These are phyloP conservation scores for Geotrichum citri-aurantii DNA, from an alignment of 1,139 yeast species.

Conservation along the genomic window DNA sequence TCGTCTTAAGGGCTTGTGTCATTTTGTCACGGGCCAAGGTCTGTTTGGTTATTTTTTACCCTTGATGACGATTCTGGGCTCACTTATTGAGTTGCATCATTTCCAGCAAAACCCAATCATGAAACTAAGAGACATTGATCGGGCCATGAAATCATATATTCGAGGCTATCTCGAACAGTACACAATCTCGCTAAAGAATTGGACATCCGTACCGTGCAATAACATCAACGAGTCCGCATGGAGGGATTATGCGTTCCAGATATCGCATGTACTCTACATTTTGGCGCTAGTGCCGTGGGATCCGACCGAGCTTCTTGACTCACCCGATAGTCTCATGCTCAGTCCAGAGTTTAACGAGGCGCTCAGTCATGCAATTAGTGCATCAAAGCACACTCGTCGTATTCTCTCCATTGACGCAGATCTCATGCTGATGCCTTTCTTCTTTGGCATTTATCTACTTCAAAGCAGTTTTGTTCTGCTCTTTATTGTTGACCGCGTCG, in stretches of 20 bases:
- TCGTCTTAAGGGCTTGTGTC: constrained; percentile 23
- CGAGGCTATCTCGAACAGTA: constrained; percentile 23
- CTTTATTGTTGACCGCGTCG: constrained; percentile 30
- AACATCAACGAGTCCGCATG: constrained; percentile 21
- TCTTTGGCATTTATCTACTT: constrained; percentile 30
- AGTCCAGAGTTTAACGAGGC: constrained; percentile 28
- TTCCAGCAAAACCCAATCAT: constrained; percentile 20
- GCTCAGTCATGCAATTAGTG: constrained; percentile 27
- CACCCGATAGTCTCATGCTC: constrained; percentile 25
- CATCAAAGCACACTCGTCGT: constrained; percentile 27
- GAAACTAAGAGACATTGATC: constrained; percentile 17
- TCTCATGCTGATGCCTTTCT: constrained; percentile 29
- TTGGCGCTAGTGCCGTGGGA: constrained; percentile 28
- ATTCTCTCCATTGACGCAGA: constrained; percentile 29
- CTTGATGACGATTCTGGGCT: constrained; percentile 28
- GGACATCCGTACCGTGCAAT: constrained; percentile 13
- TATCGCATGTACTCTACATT: constrained; percentile 28
- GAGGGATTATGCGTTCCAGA: constrained; percentile 28
- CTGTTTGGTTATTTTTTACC: constrained; percentile 29
- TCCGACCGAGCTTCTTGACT: constrained; percentile 25
- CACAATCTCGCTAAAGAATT: constrained; percentile 22
- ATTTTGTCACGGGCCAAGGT: constrained; percentile 24
- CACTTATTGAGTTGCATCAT: constrained; percentile 27
- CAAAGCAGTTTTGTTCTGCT: constrained; percentile 29
- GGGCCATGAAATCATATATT: constrained; percentile 14